phyloP scores from a whole-genome alignment of 2,329 filamentous ascomycete genomes.

The Nannizzia gypsea region DNA sequence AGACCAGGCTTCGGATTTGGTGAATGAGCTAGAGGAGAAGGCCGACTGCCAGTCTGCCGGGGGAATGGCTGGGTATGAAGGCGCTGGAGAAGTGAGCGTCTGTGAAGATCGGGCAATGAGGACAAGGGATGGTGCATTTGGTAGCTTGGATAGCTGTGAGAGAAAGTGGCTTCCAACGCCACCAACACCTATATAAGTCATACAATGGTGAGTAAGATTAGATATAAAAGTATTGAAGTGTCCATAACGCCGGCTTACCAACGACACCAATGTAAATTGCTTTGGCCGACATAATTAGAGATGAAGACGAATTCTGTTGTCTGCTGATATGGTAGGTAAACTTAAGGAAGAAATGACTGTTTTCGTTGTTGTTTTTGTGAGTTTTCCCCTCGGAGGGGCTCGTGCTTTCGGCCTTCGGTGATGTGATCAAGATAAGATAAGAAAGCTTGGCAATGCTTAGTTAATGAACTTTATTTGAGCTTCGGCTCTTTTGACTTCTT shows the following conservation, averaged over 20 bases:
- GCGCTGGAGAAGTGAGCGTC: slow-evolving; percentile 62
- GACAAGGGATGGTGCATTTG: slow-evolving; percentile 61
- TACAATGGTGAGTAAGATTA: slow-evolving; percentile 2
- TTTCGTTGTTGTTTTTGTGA: background rate
- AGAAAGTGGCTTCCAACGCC: slow-evolving; percentile 91
- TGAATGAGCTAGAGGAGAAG: slow-evolving; percentile 52
- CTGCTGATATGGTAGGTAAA: background rate
- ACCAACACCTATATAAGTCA: slow-evolving; percentile 56
- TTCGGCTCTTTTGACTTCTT: background rate
- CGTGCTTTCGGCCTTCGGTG: background rate
- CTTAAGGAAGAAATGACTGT: background rate
- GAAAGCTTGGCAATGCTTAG: background rate
- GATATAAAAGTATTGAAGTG: background rate
- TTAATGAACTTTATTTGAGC: background rate
- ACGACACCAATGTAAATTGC: slow-evolving; percentile 34
- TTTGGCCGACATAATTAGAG: slow-evolving; percentile 22
- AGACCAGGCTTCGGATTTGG: slow-evolving; percentile 38
- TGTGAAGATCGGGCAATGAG: slow-evolving; percentile 80
- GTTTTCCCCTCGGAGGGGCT: background rate
- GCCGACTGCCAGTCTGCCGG: slow-evolving; percentile 46
- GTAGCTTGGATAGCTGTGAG: slow-evolving; percentile 60
- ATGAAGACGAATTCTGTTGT: background rate
- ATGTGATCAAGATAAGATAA: slow-evolving; percentile 7
- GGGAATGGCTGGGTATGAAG: slow-evolving; percentile 49
- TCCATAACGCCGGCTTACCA: slow-evolving; percentile 20